Evolutionary conservation across 768 basidiomycete species (phyloP).

Genomic region (Tephrocybe rancida): DNA sequence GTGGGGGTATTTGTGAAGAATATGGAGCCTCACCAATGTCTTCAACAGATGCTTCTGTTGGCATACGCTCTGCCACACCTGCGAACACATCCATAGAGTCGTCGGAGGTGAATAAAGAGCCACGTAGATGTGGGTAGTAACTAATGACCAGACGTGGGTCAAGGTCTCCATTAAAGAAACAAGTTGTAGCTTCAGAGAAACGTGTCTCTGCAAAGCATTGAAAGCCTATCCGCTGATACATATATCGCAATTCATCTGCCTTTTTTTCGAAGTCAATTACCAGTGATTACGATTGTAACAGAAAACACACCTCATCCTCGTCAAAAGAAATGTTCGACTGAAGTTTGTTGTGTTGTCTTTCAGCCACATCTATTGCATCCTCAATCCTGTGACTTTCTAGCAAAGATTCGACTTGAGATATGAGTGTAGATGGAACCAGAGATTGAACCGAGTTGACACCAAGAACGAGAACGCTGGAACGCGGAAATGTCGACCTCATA

Average conservation of each 20-base stretch:
- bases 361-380: slow-evolving; percentile 64
- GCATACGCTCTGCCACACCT: slow-evolving; percentile 76
- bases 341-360: slow-evolving; percentile 59
- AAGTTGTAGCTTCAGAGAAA: slow-evolving; percentile 81
- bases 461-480: slow-evolving; percentile 69
- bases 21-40: slow-evolving; percentile 76
- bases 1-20: slow-evolving; percentile 10
- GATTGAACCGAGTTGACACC: slow-evolving; percentile 62
- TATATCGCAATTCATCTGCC: slow-evolving; percentile 75
- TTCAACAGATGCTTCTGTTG: slow-evolving; percentile 68
- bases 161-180: slow-evolving; percentile 78
- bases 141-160: slow-evolving; percentile 84
- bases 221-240: slow-evolving; percentile 84
- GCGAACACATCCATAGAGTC: slow-evolving; percentile 72
- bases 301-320: slow-evolving; percentile 51
- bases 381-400: slow-evolving; percentile 65
- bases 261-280: slow-evolving; percentile 14
- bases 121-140: slow-evolving; percentile 78
- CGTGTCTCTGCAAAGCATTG: slow-evolving; percentile 76
- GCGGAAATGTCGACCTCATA: slow-evolving; percentile 52
- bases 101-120: slow-evolving; percentile 53
- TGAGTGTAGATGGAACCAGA: slow-evolving; percentile 70
- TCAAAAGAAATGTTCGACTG: slow-evolving; percentile 54
- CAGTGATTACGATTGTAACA: neutral
- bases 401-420: slow-evolving; percentile 71